Percentiles rank a stretch among this genome's conserved stretches.
Conservation (phyloP, 2,329 filamentous ascomycete species). For the Ceratocystis harringtonii region DNA sequence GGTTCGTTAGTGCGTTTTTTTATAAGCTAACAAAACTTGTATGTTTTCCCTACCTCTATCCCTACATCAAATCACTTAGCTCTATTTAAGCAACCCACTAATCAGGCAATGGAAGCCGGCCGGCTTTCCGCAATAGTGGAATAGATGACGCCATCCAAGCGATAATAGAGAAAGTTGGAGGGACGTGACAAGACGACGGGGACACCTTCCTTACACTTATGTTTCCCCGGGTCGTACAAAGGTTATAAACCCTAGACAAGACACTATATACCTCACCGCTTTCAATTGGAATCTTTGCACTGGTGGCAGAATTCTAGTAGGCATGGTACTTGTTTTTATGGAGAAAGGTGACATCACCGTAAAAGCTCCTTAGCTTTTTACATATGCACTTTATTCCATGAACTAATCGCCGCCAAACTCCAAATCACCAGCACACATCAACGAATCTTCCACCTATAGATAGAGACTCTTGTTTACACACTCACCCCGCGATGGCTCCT, state of each 20-base stretch:
- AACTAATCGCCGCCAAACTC: neutral
- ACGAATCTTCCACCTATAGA: too few species aligned
- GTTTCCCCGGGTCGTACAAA: too few species aligned
- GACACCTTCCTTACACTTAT: too few species aligned
- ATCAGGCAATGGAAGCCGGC: neutral
- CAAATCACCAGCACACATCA: too few species aligned
- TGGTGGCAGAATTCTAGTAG: neutral
- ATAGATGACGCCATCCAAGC: neutral
- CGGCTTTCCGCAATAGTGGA: neutral
- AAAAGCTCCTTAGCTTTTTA: neutral
- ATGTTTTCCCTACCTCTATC: too few species aligned
- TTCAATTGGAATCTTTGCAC: neutral
- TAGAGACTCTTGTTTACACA: neutral
- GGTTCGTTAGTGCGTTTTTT: too few species aligned
- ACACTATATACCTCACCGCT: neutral
- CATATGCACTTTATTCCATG: neutral
- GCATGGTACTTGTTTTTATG: neutral
- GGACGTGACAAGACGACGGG: neutral
- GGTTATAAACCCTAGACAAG: neutral
- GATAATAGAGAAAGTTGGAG: neutral
- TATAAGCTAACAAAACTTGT: too few species aligned
- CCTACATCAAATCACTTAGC: too few species aligned
- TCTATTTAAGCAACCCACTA: neutral
- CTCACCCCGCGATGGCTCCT: slow-evolving; percentile 27
- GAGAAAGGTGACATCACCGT: neutral